phyloP scores from a whole-genome alignment of 495 filamentous ascomycete species.

The Xylaria intraflava region DNA sequence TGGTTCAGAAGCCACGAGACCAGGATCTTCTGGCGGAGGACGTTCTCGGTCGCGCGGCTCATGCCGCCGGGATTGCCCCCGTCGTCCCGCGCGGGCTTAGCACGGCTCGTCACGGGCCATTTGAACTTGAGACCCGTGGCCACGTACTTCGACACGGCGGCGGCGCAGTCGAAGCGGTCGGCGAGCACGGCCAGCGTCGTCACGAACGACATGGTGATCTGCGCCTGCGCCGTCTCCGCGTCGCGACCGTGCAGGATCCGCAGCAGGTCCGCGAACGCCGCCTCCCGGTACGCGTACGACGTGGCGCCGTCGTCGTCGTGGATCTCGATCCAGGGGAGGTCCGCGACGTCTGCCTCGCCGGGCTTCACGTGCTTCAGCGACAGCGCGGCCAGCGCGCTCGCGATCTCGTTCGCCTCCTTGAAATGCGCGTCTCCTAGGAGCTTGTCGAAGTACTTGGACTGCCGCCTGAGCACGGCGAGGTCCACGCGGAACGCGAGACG shows the following conservation, averaged over 20 bases:
- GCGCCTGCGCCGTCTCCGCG: slow-evolving; percentile 28
- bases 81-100: slow-evolving; percentile 33
- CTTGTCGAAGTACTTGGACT: slow-evolving; percentile 54
- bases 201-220: slow-evolving; percentile 44
- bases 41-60: slow-evolving; percentile 43
- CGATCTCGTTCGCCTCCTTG: slow-evolving; percentile 43
- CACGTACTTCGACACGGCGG: slow-evolving; percentile 42
- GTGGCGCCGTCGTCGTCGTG: slow-evolving; percentile 55
- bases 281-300: slow-evolving; percentile 40
- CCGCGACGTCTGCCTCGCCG: slow-evolving; percentile 35
- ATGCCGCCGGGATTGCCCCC: slow-evolving; percentile 16
- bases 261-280: slow-evolving; percentile 51
- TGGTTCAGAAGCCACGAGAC: slow-evolving; percentile 54
- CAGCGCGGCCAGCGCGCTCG: slow-evolving; percentile 36
- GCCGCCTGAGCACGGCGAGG: slow-evolving; percentile 31
- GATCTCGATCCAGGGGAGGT: slow-evolving; percentile 50
- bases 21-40: slow-evolving; percentile 56
- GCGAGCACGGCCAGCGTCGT: slow-evolving; percentile 60
- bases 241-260: slow-evolving; percentile 47
- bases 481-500: slow-evolving; percentile 35
- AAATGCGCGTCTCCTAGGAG: slow-evolving; percentile 48
- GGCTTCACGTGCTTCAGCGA: slow-evolving; percentile 36
- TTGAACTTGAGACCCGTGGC: slow-evolving; percentile 32
- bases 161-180: slow-evolving; percentile 55
- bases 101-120: slow-evolving; percentile 37